A percentile compares a stretch with the other conserved stretches of the same genome.
phyloP scores from a whole-genome alignment of 2,329 filamentous ascomycete species.

The Volutella citrinella region DNA sequence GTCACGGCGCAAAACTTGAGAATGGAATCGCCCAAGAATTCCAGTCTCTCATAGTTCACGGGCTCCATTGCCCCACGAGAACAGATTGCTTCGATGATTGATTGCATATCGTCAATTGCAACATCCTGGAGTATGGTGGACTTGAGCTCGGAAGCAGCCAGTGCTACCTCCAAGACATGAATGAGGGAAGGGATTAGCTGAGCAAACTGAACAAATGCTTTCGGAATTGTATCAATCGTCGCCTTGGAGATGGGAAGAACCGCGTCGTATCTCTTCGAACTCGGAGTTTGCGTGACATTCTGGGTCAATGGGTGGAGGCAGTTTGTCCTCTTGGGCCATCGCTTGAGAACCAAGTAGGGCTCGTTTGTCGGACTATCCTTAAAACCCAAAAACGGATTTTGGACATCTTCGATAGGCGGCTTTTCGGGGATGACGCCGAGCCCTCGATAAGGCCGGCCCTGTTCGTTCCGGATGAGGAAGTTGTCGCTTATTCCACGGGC shows the following conservation, averaged over 20 bases:
- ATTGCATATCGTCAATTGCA: constrained; percentile 48
- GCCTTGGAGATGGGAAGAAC: constrained; percentile 48
- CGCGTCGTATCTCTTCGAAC: constrained; percentile 40
- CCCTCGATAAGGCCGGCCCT: constrained; percentile 39
- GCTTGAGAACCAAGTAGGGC: constrained; percentile 47
- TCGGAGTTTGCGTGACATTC: constrained; percentile 18
- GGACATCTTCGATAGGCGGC: constrained; percentile 40
- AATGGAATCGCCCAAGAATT: constrained; percentile 83
- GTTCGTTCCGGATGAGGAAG: constrained; percentile 40
- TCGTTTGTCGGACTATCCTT: constrained; percentile 39
- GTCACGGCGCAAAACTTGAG: constrained; percentile 72
- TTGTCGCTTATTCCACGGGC: constrained; percentile 17
- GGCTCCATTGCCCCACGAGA: constrained; percentile 57
- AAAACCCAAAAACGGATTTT: constrained; percentile 34
- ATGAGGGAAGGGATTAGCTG: constrained; percentile 71
- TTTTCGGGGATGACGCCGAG: constrained; percentile 40
- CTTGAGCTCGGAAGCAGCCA: constrained; percentile 61
- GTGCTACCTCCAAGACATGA: constrained; percentile 62
- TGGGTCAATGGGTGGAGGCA: constrained; percentile 47
- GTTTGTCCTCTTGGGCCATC: constrained; percentile 55
- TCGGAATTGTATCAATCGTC: constrained; percentile 45
- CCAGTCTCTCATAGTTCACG: constrained; percentile 76
- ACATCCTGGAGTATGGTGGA: constrained; percentile 36
- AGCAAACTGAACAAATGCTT: constrained; percentile 46
- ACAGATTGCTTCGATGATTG: constrained; percentile 68